Conservation (phyloP, 106 monocot genomes). For the Platanthera guangdongensis region DNA sequence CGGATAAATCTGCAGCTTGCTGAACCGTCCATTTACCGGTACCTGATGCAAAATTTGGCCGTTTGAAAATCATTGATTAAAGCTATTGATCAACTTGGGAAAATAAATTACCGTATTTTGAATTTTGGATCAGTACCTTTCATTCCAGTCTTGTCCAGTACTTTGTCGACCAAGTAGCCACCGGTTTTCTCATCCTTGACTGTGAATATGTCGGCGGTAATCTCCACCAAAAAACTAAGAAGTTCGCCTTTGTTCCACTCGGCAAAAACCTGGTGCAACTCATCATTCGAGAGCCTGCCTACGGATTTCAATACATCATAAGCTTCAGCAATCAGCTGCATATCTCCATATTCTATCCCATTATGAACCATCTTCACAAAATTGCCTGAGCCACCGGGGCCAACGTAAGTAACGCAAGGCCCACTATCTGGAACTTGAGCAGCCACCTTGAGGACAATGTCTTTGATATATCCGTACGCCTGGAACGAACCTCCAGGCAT, state of each 20-base stretch:
- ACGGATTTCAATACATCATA: constrained; percentile 49
- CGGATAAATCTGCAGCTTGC: constrained; percentile 46
- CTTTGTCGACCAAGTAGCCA: constrained; percentile 42
- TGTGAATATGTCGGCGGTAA: constrained; percentile 43
- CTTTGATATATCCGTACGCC: constrained; percentile 42
- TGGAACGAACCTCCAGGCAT: constrained; percentile 55
- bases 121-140: constrained; percentile 26
- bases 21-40: constrained; percentile 59
- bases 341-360: constrained; percentile 55
- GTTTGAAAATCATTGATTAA: no score
- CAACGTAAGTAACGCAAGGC: constrained; percentile 46
- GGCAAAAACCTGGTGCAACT: constrained; percentile 31
- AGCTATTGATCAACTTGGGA: no score
- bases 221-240: constrained; percentile 47
- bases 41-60: not conserved
- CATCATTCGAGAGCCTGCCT: constrained; percentile 40
- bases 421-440: constrained; percentile 49
- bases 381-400: constrained; percentile 47
- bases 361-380: constrained; percentile 60
- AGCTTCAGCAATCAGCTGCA: constrained; percentile 51
- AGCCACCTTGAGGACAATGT: constrained; percentile 45
- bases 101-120: no score
- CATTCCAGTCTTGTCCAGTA: constrained; percentile 52
- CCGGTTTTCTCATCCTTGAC: constrained; percentile 44
- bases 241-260: constrained; percentile 57